phyloP scores from a whole-genome alignment of 2,329 filamentous ascomycete species.

The Fonsecaea multimorphosa region DNA sequence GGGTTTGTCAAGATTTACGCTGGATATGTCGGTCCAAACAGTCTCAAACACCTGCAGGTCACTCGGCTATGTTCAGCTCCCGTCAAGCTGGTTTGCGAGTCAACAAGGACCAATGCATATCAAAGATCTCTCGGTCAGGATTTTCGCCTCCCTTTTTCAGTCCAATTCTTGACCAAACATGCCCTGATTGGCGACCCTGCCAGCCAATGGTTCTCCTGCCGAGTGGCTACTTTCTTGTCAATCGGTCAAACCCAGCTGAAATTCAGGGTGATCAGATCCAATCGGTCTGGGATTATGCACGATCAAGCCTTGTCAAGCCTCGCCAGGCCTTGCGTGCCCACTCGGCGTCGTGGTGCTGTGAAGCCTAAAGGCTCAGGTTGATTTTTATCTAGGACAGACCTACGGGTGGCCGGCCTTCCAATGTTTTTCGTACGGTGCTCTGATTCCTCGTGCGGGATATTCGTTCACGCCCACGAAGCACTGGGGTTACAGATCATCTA shows the following conservation, averaged over 20 bases:
- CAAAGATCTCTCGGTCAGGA: not conserved
- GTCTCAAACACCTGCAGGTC: not conserved
- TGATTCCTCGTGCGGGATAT: not conserved
- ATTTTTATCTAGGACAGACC: not conserved
- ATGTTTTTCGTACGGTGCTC: not conserved
- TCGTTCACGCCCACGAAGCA: not conserved
- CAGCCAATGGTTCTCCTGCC: constrained; percentile 19
- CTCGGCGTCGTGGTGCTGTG: not conserved
- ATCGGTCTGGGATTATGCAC: constrained; percentile 24
- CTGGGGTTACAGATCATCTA: too few relatives aligned
- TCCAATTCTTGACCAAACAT: not conserved
- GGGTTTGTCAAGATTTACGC: not conserved
- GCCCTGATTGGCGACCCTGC: not conserved
- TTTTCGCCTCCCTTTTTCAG: not conserved
- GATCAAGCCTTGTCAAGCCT: constrained; percentile 27
- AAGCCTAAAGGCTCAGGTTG: constrained; percentile 11
- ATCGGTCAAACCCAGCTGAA: constrained; percentile 23
- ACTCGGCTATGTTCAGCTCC: not conserved
- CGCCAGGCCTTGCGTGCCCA: not conserved
- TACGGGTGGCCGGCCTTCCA: not conserved
- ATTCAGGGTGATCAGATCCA: constrained; percentile 21
- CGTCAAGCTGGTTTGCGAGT: not conserved
- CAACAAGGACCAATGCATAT: not conserved
- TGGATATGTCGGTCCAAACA: not conserved
- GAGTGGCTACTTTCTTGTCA: not conserved